A percentile compares a stretch with the other conserved stretches of the same genome.
phyloP scores from a whole-genome alignment of 345 rosid species.

The Anastatica hierochuntica region DNA sequence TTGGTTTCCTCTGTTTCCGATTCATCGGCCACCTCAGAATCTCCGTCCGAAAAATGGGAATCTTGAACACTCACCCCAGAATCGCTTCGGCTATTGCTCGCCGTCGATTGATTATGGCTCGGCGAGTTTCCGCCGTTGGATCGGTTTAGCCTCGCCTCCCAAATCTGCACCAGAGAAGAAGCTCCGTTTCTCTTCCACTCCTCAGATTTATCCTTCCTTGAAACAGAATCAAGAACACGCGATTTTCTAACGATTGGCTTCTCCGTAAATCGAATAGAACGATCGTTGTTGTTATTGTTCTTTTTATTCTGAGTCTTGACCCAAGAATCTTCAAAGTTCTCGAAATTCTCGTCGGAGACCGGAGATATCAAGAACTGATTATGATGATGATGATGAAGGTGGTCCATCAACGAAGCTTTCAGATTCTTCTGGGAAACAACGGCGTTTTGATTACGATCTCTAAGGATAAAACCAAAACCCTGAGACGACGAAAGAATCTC shows the following conservation, averaged over 20 bases:
- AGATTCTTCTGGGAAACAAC: constrained; percentile 33
- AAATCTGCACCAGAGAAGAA: constrained; percentile 89
- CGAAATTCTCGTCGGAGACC: constrained; percentile 22
- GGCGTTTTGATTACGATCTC: constrained; percentile 42
- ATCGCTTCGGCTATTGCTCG: constrained; percentile 10
- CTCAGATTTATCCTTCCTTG: too few relatives aligned
- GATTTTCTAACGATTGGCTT: too few relatives aligned
- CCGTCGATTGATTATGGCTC: neutral
- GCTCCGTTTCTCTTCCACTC: constrained; percentile 41
- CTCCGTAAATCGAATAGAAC: too few relatives aligned
- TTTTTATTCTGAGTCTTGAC: neutral
- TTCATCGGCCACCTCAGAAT: too few relatives aligned
- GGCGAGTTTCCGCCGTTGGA: constrained; percentile 24
- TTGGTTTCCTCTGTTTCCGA: constrained; percentile 13
- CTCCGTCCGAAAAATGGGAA: constrained; percentile 8
- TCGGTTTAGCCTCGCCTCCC: constrained; percentile 68
- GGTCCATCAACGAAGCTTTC: too few relatives aligned
- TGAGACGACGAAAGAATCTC: constrained; percentile 44
- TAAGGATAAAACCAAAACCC: constrained; percentile 48
- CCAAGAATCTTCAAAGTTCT: constrained; percentile 19
- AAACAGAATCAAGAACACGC: too few relatives aligned
- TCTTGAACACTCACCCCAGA: constrained; percentile 9
- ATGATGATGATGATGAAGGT: constrained; percentile 31
- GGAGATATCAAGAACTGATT: neutral
- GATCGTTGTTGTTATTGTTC: neutral